phyloP scores from a whole-genome alignment of 140 eudicot species.

The Stevia rebaudiana region DNA sequence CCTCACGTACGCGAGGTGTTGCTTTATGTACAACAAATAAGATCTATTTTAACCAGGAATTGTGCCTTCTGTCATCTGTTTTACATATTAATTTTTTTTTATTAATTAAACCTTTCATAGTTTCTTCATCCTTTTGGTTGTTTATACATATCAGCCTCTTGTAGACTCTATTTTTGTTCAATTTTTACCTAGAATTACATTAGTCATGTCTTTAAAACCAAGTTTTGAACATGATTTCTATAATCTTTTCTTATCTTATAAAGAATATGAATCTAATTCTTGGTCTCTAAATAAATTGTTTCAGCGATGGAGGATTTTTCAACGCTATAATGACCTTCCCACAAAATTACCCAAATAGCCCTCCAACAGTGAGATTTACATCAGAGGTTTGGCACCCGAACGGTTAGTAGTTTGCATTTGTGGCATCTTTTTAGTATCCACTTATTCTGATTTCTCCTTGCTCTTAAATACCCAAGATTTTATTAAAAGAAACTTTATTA shows the following conservation, averaged over 20 bases:
- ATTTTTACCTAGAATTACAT: neutral
- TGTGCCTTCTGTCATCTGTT: neutral
- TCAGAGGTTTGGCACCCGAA: slow-evolving; percentile 98
- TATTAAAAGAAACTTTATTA: neutral
- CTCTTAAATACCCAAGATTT: neutral
- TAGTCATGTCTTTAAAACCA: neutral
- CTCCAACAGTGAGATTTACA: slow-evolving; percentile 87
- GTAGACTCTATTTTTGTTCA: neutral
- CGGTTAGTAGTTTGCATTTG: slow-evolving; percentile 39
- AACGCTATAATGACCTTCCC: slow-evolving; percentile 95
- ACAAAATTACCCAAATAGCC: slow-evolving; percentile 79
- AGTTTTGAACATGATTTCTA: neutral
- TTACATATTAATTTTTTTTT: neutral
- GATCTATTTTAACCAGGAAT: neutral
- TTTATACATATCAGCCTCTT: neutral
- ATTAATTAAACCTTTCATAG: neutral
- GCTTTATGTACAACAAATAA: no score
- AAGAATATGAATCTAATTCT: slow-evolving; percentile 18
- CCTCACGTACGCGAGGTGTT: no score
- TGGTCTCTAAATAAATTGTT: slow-evolving; percentile 1
- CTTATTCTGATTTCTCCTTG: neutral
- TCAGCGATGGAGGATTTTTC: slow-evolving; percentile 97
- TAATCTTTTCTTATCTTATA: neutral
- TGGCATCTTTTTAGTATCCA: neutral
- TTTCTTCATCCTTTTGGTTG: neutral